Evolutionary conservation across 1,284 basidiomycete genomes (phyloP), one percentile per base, ranked within the genome.

Genomic region (Trametes pubescens): DNA sequence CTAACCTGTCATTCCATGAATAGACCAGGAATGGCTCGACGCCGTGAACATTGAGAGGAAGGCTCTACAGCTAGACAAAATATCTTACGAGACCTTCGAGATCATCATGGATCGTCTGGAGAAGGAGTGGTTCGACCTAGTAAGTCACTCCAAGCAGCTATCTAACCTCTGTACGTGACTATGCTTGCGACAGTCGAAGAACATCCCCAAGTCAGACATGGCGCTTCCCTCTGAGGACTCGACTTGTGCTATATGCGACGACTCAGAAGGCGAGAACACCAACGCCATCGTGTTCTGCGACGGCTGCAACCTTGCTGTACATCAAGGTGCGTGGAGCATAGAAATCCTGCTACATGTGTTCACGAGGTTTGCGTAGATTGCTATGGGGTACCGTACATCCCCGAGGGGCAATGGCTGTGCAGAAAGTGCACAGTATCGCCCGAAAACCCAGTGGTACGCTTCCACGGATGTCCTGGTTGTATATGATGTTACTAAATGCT

Each of bases 271-370:
- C 68, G 98, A 99, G 78, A 99, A 99, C 76, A 94, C 93, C 64
- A 99, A 99, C 75, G 98, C 96, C 7, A 99, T 99, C 70, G 97
- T 99, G 18, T 99, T 99, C 75, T 99, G 98, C 77, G 98, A 99
- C 75, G 98, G 98, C 0, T 99, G 98, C 78, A 99, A 99, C 76
- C 82, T 99, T 32, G 98, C 98, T 9, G 97, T 99, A 5, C 98
- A 99, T 79, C 98, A 99, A 86, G 95, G 94, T 92, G 68, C 9
- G 57, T 59, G 0, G 7, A 14, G 26, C 47, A 1, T 6, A 29
- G 13, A 4, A 18, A 11, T 34, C 4, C 21, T 14, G 4, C 24
- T 47, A 34, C n/a, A 2, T 3, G 0, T 14, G 35, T 5, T 18
- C 14, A 10, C 9, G 22, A 52, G 29, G 40, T 59, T 14, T 18